A percentile compares a stretch with the other conserved stretches of the same genome.
phyloP scores from a whole-genome alignment of 2,329 filamentous ascomycete genomes.

The Xylariomycetidae sp. region DNA sequence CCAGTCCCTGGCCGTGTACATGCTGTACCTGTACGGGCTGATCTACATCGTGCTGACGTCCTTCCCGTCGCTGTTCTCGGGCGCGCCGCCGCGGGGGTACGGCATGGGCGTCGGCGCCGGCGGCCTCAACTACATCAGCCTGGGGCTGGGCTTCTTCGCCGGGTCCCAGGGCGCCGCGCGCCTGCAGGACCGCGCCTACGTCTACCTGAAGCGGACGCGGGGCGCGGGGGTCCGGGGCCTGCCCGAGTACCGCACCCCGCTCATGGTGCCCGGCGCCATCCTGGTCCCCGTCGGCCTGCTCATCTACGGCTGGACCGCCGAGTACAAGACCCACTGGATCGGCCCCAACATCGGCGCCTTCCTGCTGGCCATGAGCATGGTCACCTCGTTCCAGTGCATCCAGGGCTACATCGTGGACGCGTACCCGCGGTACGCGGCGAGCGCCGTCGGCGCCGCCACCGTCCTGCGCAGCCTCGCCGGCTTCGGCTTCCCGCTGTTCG shows the following conservation, averaged over 20 bases:
- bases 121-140: conserved; percentile 33
- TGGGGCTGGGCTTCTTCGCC: conserved; percentile 31
- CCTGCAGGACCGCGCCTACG: conserved; percentile 42
- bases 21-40: conserved; percentile 51
- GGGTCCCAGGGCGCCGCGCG: conserved; percentile 37
- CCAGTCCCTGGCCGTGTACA: conserved; percentile 44
- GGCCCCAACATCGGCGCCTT: conserved; percentile 39
- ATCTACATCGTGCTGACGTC: conserved; percentile 45
- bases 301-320: conserved; percentile 42
- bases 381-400: conserved; percentile 39
- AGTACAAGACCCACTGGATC: conserved; percentile 40
- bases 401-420: conserved; percentile 44
- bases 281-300: conserved; percentile 39
- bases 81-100: conserved; percentile 23
- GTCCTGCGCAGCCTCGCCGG: conserved; percentile 44
- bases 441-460: conserved; percentile 39
- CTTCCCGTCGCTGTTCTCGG: conserved; percentile 42
- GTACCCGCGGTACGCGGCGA: conserved; percentile 42
- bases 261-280: conserved; percentile 36
- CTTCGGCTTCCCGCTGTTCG: conserved; percentile 49
- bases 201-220: conserved; percentile 37
- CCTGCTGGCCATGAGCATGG: conserved; percentile 33
- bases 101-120: conserved; percentile 26
- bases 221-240: conserved; percentile 29
- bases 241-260: conserved; percentile 39